phyloP scores from a whole-genome alignment of 177 flowering plant species.

The Telopea speciosissima region DNA sequence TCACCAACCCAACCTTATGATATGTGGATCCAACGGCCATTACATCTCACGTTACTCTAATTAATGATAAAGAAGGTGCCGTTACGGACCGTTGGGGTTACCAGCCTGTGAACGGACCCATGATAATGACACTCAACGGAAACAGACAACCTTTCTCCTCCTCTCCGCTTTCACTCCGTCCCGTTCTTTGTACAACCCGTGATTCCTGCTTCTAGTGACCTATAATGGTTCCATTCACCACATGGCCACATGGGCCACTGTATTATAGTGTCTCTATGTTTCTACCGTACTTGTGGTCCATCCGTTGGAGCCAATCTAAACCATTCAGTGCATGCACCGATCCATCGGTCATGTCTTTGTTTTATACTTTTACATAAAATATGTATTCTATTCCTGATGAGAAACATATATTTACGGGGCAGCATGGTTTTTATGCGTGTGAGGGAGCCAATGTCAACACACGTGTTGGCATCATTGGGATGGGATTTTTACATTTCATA shows the following conservation, averaged over 20 bases:
- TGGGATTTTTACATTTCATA: no score
- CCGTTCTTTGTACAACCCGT: not conserved
- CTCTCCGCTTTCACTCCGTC: not conserved
- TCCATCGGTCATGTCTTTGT: no score
- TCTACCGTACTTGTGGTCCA: not conserved
- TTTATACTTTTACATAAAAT: no score
- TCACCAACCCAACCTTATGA: not conserved
- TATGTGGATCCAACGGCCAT: not conserved
- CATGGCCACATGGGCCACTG: not conserved
- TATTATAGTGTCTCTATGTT: not conserved
- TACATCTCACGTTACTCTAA: not conserved
- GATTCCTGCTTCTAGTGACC: not conserved
- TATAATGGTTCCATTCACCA: not conserved
- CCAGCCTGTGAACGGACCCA: slow-evolving; percentile 8
- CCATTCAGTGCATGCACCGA: no score
- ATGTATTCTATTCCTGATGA: no score
- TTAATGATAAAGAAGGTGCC: not conserved
- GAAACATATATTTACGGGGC: no score
- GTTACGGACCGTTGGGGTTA: not conserved
- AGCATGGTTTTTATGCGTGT: no score
- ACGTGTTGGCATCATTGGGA: no score
- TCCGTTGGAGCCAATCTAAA: not conserved
- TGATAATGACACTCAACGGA: slow-evolving; percentile 1
- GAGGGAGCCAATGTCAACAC: no score
- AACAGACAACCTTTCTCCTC: not conserved